Evolutionary conservation across 352 stramenopile genomes (phyloP), one percentile per base, ranked within the genome.

Genomic region (Phytophthora palmivora): DNA sequence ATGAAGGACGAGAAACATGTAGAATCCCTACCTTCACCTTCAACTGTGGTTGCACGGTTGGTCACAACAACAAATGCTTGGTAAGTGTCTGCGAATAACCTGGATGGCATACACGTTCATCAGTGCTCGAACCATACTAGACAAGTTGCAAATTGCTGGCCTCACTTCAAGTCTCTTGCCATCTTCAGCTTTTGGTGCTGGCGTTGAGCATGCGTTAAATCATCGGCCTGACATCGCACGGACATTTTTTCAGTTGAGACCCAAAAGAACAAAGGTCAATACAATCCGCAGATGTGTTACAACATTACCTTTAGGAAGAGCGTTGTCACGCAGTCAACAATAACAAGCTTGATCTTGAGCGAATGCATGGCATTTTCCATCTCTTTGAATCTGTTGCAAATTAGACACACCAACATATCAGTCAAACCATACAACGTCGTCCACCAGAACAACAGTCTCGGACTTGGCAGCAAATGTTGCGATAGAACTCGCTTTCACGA

Each of bases 241-340:
- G 12, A 12, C 9, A 37, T 6, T 42, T 48, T 33, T n/a, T n/a
- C n/a, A n/a, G n/a, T n/a, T n/a, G n/a, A n/a, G n/a, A n/a, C n/a
- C n/a, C n/a, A n/a, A n/a, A n/a, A n/a, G n/a, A n/a, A n/a, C n/a
- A n/a, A n/a, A 28, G 24, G 24, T 6, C 24, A 28, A 28, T 28
- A 7, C 4, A 21, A 30, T 10, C 6, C 6, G 19, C 8, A 36
- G 3, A 9, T 24, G 6, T 4, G 6, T 10, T 30, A 51, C n/a
- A 42, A 10, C 9, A 21, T 21, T 39, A 91, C 82, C 62, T 92
- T 88, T 4, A 81, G 39, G 21, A 89, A 80, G 6, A 91, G 55
- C 22, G 81, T 74, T 8, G 82, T 74, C 1, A 91, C 51, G n/a
- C 84, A 94, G 70, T 95, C 87, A 46, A 94, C 64, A 30, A 95